Evolutionary conservation across 179 eudicot genomes (phyloP), one percentile per base, ranked within the genome.

Genomic region (Corrigiola litoralis): DNA sequence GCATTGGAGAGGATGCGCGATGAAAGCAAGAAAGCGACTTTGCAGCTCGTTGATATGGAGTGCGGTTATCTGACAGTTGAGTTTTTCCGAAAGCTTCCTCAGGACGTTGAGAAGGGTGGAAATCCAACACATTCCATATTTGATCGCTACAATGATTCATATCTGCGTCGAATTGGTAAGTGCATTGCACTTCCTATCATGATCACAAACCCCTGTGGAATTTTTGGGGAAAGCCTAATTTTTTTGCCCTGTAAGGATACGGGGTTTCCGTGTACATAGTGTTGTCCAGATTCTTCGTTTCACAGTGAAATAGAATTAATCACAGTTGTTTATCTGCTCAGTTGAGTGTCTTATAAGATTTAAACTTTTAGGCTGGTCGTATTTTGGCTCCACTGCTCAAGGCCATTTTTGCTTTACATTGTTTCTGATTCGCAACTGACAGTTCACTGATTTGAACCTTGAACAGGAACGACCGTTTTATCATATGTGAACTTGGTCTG

Each of bases 61-160:
- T 83, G 73, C 58, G 84, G 88, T 71, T 90, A 90, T 59, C 64
- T 90, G 60, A 87, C 97, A 4, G 95, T 90, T 38, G 97, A 90
- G 32, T 90, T 90, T 72, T 90, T 90, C 67, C 75, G 97, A 58
- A 90, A 90, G 85, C 97, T 90, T 68, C 97, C 95, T 48, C 95
- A 87, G 69, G 97, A 90, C 75, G 82, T 81, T 36, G 97, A 90
- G 82, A 90, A 90, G 87, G 97, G 97, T 33, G 97, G 97, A 72
- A 90, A 90, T 72, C 97, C 97, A 41, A 84, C 95, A 55, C 95
- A 85, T 75, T 87, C 97, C 7, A 85, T 87, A 58, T 87, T 85
- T 60, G 97, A 90, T 69, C 79, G 97, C 76, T 90, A 90, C 55
- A 85, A 86, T 54, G 97, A 90, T 65, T 71, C 95, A 4, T 88